Evolutionary conservation across 805 yeast species (phyloP), one percentile per base, ranked within the genome.

Genomic region (Schwanniomyces vanrijiae): DNA sequence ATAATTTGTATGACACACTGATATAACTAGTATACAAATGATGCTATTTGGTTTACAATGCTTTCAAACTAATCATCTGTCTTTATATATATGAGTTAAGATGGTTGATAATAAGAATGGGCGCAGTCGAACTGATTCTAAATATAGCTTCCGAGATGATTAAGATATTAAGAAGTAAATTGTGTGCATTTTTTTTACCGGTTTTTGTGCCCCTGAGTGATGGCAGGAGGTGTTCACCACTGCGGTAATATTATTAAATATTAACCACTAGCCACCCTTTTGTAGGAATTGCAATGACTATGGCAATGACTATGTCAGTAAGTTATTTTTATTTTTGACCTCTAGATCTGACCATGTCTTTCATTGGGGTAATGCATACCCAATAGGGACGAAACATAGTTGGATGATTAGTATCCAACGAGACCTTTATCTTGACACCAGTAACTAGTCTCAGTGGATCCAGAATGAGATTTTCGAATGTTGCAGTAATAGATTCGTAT

Each of bases 371-470:
- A 9, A 43, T 37, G 37, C 56, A 46, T 3, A 53, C 42, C 58
- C 59, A 57, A 42, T 57, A 55, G 2, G 55, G 50, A 33, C 51
- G 45, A 13, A 24, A 5, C 9, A 37, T 35, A 5, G 16, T 26
- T 10, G 37, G 2, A 33, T 41, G 22, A 5, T 43, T 28, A 22
- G 47, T 42, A 18, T 31, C 28, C 7, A 46, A 29, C 21, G 39
- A 38, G 20, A 44, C 35, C 38, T 42, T 42, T 13, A 31, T 33
- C 24, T 42, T 44, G 24, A 46, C 29, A 38, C 41, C 37, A 39
- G 37, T 24, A 44, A 37, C 16, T 20, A 37, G 5, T 7, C 13
- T 24, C 18, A 5, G 18, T 29, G 41, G 26, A 21, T 43, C 37
- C 22, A 26, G 25, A 13, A 45, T 16, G 37, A 53, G 20, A 13